Base-by-base conservation (phyloP, 768 basidiomycete genomes). In the Tylopilus vinaceipallidus region DNA sequence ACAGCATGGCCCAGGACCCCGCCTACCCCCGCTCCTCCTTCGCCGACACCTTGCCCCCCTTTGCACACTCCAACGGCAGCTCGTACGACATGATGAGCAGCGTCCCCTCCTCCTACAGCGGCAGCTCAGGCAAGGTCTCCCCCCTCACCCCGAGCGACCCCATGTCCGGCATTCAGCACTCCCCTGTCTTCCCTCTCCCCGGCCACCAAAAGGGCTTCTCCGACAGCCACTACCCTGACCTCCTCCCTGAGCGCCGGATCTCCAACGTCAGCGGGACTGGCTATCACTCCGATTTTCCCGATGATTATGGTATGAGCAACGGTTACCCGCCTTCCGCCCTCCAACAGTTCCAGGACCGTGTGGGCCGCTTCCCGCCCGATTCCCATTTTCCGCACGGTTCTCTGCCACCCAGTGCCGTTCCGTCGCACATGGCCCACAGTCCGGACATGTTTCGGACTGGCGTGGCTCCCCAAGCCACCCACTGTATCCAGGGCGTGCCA, bases 91-190 rank as follows among this genome's bases (percentile, higher is more conserved):
- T 85, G 59, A 82, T 84, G 64, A 72, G 73, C 65, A 79, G 78
- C 54, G 71, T 84, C 19, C 73, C 82, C 20, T 83, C 83, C 3
- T 84, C 82, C 14, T 81, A 83, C 70, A 68, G 64, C 12, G 56
- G 64, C 38, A 77, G 75, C 71, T 83, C 81, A 50, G 86, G 86
- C 54, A 89, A 88, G 67, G 84, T 83, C 42, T 88, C 88, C 17
- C 86, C 88, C 0, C 73, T 88, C 37, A 85, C 85, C 12, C 86
- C 86, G 29, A 83, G 68, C 58, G 87, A 88, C 65, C 72, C 81
- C 36, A 78, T 82, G 52, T 69, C 73, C 49, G 73, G 74, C 42
- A 72, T 88, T 8, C 83, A 82, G 57, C 79, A 78, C 53, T 66
- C 78, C 6, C 71, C 78, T 14, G 73, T 66, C 7, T 86, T 83